Base-by-base conservation (phyloP, 177 flowering plant species). In the Vitis hybrid region DNA sequence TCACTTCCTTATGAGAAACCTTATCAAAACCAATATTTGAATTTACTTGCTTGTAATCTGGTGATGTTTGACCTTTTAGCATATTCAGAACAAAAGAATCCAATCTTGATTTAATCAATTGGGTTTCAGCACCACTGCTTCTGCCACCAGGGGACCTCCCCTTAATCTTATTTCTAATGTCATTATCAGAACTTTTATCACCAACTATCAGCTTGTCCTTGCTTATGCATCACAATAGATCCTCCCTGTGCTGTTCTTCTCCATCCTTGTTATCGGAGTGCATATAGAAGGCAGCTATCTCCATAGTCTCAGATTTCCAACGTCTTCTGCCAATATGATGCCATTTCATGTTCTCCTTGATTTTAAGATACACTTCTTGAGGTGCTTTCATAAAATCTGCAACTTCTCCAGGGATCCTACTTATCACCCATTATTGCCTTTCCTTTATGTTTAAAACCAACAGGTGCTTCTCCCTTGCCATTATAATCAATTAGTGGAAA, bases 301-400 rank as follows among this genome's bases (percentile, higher is more conserved):
- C 91, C 74, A 83, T 84, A 49, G 75, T 61, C 68, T 86, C 94
- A 22, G 87, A 84, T 72, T 81, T 75, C 58, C 85, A 73, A 29
- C 73, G 86, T 77, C 91, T 88, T 74, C 94, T 85, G 14, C 98
- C 97, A 49, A 92, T 85, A n/a, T 95, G 91, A 72, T 93, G 98
- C 97, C 97, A 91, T 76, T 88, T 93, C 97, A 92, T 90, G 71
- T 94, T 92, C 51, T 92, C 98, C 77, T 90, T 92, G 21, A 94
- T 89, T 75, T 83, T 87, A 50, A 87, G 80, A 78, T 82, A 90
- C 1, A 92, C 97, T 60, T 90, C 94, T 69, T 92, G 95, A 6
- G 97, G 97, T 50, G 91, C 92, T 61, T 81, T 86, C 66, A 81
- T 85, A 79, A 97, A 92, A 29, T 78, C 78, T 51, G 97, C 93